Evolutionary conservation across 257 asterid genomes (phyloP).

Genomic region (Osmanthus fragrans): DNA sequence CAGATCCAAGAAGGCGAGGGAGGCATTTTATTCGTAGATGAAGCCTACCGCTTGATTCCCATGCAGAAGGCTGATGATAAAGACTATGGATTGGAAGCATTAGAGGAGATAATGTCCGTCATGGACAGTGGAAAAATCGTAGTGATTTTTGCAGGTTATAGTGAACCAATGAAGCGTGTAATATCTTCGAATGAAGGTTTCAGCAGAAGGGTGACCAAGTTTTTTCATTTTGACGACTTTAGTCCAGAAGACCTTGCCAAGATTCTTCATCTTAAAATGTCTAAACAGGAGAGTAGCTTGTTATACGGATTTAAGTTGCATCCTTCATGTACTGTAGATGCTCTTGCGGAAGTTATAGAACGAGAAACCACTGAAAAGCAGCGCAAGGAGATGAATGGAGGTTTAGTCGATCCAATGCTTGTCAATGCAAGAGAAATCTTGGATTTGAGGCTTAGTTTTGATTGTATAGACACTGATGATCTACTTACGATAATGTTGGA

Average conservation of each 20-base stretch:
- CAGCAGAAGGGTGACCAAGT: slow-evolving; percentile 88
- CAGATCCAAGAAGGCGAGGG: slow-evolving; percentile 93
- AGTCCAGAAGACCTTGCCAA: slow-evolving; percentile 65
- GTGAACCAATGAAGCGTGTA: slow-evolving; percentile 94
- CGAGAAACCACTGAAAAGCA: slow-evolving; percentile 60
- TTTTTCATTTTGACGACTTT: slow-evolving; percentile 82
- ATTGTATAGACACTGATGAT: slow-evolving; percentile 62
- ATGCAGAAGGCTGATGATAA: slow-evolving; percentile 76
- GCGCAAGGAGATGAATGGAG: slow-evolving; percentile 93
- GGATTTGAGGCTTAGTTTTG: slow-evolving; percentile 76
- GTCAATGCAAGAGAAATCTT: slow-evolving; percentile 78
- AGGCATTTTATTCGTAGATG: slow-evolving; percentile 91
- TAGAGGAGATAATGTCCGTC: slow-evolving; percentile 93
- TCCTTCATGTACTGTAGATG: slow-evolving; percentile 55
- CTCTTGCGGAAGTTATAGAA: slow-evolving; percentile 61
- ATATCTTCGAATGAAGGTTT: slow-evolving; percentile 85
- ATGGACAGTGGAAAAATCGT: slow-evolving; percentile 91
- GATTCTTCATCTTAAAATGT: slow-evolving; percentile 73
- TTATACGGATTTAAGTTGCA: slow-evolving; percentile 83
- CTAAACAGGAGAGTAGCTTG: slow-evolving; percentile 44
- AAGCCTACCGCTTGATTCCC: slow-evolving; percentile 89
- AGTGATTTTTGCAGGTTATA: slow-evolving; percentile 91
- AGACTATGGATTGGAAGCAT: slow-evolving; percentile 87
- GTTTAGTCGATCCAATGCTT: slow-evolving; percentile 73
- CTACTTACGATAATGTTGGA: slow-evolving; percentile 65